These are phyloP conservation scores for Phytophthora pseudosyringae DNA, from an alignment of 352 stramenopile genomes.

Conservation along the genomic window DNA sequence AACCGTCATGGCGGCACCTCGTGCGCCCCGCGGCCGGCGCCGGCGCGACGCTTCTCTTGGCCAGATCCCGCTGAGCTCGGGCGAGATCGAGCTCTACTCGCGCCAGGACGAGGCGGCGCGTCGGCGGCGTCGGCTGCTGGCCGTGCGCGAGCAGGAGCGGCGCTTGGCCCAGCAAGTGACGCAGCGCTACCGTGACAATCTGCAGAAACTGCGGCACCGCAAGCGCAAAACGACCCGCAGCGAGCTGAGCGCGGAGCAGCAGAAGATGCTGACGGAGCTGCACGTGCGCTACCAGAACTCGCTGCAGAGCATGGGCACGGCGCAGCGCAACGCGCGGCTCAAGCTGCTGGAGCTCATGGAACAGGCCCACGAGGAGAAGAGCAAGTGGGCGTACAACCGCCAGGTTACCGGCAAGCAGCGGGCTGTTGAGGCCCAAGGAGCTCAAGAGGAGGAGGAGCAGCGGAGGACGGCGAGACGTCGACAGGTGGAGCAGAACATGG, in stretches of 20 bases:
- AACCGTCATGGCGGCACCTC: constrained; percentile 16
- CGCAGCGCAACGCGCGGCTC: constrained; percentile 61
- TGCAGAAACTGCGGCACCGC: constrained; percentile 50
- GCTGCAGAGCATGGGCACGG: constrained; percentile 64
- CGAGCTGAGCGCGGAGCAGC: constrained; percentile 39
- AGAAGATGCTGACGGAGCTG: constrained; percentile 52
- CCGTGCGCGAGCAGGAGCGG: constrained; percentile 66
- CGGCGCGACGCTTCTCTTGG: constrained; percentile 32
- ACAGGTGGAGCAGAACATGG: constrained; percentile 55
- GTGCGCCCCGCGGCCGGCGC: constrained; percentile 9
- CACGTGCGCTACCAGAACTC: constrained; percentile 62
- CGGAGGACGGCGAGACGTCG: constrained; percentile 32
- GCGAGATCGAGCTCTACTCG: constrained; percentile 65
- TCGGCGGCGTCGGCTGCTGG: constrained; percentile 58
- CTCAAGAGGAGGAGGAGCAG: constrained; percentile 32
- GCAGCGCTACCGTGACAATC: constrained; percentile 71
- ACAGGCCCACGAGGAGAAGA: constrained; percentile 53
- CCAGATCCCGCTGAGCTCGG: constrained; percentile 66
- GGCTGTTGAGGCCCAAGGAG: constrained; percentile 41
- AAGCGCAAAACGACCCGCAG: constrained; percentile 40
- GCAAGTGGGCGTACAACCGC: constrained; percentile 64
- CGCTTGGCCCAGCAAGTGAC: constrained; percentile 72
- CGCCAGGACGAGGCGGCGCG: constrained; percentile 60
- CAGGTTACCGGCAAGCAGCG: constrained; percentile 38
- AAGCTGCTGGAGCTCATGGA: constrained; percentile 65